These are phyloP conservation scores for Saccharomycopsis babjevae DNA, from an alignment of 805 yeast genomes.

Conservation along the genomic window DNA sequence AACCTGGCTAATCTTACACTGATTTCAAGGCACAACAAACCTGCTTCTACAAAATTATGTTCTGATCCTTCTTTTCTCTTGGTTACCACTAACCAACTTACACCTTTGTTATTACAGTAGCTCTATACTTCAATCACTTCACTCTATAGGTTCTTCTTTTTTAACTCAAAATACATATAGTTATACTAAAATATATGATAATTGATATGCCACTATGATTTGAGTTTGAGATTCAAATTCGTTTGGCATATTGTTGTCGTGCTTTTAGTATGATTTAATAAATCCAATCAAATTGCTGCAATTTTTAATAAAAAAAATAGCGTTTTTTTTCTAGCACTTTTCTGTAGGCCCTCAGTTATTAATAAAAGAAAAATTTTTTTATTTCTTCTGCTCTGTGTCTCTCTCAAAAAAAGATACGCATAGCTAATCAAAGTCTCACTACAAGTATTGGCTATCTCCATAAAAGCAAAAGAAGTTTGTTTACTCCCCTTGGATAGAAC, in stretches of 20 bases:
- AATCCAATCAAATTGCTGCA: constrained; percentile 1
- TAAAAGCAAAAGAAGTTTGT: too few relatives aligned
- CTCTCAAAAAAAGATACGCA: too few relatives aligned
- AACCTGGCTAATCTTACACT: neutral
- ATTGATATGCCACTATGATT: too few relatives aligned
- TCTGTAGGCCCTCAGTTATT: neutral
- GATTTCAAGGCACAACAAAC: neutral
- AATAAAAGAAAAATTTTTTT: neutral
- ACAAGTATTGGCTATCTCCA: too few relatives aligned
- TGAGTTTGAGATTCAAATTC: neutral
- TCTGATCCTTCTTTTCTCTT: neutral
- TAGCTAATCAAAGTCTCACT: too few relatives aligned
- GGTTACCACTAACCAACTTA: neutral
- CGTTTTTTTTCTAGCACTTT: neutral
- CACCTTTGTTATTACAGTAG: too few relatives aligned
- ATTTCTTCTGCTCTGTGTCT: neutral
- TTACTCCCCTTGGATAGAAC: too few relatives aligned
- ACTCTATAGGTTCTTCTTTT: too few relatives aligned
- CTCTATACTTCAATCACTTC: too few relatives aligned
- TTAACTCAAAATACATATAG: too few relatives aligned
- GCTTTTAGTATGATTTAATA: neutral
- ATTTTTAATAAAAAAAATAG: neutral
- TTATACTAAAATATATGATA: too few relatives aligned
- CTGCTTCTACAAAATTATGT: neutral
- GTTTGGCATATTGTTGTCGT: neutral